Evolutionary conservation across 2,329 filamentous ascomycete species (phyloP).

Genomic region (Colletotrichum sp.): DNA sequence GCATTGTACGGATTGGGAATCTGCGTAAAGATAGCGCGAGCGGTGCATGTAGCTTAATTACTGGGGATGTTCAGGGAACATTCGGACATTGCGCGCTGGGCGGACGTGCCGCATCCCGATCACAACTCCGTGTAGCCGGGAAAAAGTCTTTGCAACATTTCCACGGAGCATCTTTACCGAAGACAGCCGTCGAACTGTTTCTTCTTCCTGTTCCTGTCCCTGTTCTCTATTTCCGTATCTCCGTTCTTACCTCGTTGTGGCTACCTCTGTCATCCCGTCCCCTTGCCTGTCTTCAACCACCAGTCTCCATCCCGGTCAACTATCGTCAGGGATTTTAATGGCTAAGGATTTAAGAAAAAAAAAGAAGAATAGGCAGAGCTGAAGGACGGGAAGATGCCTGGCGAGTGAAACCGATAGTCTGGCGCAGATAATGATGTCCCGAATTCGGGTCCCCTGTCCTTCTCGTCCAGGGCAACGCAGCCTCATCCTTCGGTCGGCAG

Average conservation of each 20-base stretch:
- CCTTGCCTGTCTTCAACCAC: not conserved
- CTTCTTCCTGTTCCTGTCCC: not conserved
- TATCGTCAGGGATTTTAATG: not conserved
- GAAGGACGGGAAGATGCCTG: not conserved
- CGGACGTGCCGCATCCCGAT: not conserved
- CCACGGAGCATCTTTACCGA: not conserved
- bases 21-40: not conserved
- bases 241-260: not conserved
- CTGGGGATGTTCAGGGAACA: not conserved
- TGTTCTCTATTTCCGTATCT: not conserved
- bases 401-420: constrained; percentile 1
- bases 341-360: not conserved
- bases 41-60: not conserved
- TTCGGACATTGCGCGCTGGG: not conserved
- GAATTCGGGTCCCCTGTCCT: not conserved
- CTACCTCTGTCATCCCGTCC: not conserved
- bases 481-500: not conserved
- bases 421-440: not conserved
- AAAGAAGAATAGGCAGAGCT: not conserved
- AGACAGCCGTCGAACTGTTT: not conserved
- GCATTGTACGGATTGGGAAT: not conserved
- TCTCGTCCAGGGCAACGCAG: not conserved
- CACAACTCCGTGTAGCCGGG: not conserved
- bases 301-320: not conserved
- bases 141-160: not conserved